Conservation (phyloP, 2,329 filamentous ascomycete species). For the Lachnellula cervina region DNA sequence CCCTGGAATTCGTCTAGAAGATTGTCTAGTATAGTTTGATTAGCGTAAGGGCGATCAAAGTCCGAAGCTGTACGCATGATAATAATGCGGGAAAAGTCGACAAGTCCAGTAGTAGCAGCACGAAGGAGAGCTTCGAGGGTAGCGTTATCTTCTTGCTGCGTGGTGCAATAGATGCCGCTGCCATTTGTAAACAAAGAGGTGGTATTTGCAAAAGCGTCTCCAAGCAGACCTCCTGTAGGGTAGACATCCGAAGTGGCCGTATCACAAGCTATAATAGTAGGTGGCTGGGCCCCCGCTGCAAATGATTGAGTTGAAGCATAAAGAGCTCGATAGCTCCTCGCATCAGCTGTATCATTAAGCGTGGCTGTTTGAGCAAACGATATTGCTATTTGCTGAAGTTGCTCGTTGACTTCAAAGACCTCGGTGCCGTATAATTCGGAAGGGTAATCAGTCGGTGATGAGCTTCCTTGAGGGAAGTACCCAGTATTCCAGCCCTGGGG, state of each 20-base stretch:
- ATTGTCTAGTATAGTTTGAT: conserved; percentile 51
- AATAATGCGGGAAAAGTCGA: conserved; percentile 62
- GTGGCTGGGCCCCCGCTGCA: conserved; percentile 39
- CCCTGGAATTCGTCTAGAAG: conserved; percentile 55
- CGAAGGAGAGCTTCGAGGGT: conserved; percentile 60
- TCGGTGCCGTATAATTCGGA: conserved; percentile 59
- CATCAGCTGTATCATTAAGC: conserved; percentile 45
- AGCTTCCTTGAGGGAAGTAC: conserved; percentile 59
- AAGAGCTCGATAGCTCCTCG: conserved; percentile 47
- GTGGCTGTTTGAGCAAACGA: conserved; percentile 45
- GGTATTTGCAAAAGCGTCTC: conserved; percentile 58
- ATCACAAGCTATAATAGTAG: conserved; percentile 59
- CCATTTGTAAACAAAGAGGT: conserved; percentile 61
- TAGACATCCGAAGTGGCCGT: conserved; percentile 67
- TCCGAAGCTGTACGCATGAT: conserved; percentile 63
- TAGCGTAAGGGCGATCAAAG: conserved; percentile 62
- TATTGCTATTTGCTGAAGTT: conserved; percentile 44
- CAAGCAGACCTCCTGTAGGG: conserved; percentile 56
- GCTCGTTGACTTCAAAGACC: conserved; percentile 59
- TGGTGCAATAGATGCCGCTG: conserved; percentile 61
- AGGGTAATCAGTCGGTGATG: conserved; percentile 49
- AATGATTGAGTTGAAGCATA: conserved; percentile 36
- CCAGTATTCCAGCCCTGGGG: conserved; percentile 59
- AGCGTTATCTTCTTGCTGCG: conserved; percentile 67
- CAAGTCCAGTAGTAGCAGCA: conserved; percentile 47